A percentile compares a stretch with the other conserved stretches of the same genome.
phyloP scores from a whole-genome alignment of 1,284 basidiomycete species.

The Peniophora sp. region DNA sequence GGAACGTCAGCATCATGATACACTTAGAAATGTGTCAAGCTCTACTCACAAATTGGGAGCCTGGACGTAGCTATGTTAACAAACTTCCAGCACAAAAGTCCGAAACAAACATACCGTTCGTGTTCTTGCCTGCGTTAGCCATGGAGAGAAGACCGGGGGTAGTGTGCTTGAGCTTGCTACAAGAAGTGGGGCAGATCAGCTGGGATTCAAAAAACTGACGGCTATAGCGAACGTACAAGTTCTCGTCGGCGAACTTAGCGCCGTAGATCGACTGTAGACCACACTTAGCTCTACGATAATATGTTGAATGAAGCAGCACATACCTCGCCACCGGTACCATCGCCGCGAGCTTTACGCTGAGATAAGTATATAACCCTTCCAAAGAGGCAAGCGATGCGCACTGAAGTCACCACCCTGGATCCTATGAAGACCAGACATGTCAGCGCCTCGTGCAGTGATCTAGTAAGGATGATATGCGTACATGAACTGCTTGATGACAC shows the following conservation, averaged over 20 bases:
- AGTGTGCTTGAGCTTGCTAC: conserved; percentile 84
- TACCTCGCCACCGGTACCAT: conserved; percentile 55
- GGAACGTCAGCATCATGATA: conserved; percentile 8
- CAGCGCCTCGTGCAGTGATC: neutral
- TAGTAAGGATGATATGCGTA: conserved; percentile 16
- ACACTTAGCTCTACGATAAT: conserved; percentile 1
- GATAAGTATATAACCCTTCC: neutral
- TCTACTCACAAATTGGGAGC: conserved; percentile 73
- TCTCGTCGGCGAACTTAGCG: conserved; percentile 58
- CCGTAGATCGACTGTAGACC: conserved; percentile 43
- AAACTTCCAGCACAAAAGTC: neutral
- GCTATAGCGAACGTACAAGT: conserved; percentile 59
- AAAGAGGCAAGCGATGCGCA: conserved; percentile 15
- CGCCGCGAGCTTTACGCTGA: conserved; percentile 33
- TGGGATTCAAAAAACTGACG: neutral
- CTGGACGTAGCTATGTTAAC: conserved; percentile 26
- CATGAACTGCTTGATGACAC: conserved; percentile 69
- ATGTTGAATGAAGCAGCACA: neutral
- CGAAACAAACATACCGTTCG: conserved; percentile 51
- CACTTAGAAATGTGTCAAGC: neutral
- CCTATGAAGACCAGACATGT: conserved; percentile 19
- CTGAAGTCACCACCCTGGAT: conserved; percentile 71
- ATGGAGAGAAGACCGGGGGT: conserved; percentile 83
- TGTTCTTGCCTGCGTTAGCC: conserved; percentile 88
- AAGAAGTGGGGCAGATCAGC: neutral